Base-by-base conservation (phyloP, 768 basidiomycete species). In the Peribolospora baueri region DNA sequence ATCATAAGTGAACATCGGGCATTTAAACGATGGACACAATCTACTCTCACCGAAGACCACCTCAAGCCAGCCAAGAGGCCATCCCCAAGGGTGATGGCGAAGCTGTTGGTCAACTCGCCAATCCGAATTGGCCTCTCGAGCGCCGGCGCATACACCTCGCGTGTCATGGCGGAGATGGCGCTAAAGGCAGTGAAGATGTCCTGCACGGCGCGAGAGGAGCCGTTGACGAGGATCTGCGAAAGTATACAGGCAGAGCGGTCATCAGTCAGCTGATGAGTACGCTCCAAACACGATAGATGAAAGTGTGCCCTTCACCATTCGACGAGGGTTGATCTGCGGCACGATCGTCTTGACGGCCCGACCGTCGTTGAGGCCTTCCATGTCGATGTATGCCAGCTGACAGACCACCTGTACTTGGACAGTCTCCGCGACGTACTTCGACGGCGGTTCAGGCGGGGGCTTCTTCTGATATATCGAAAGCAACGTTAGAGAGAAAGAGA, bases 291-390 rank as follows among this genome's bases (percentile, higher is more conserved):
- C 72, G 48, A 25, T 1, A 25, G 25, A 25, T 1, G 25, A 25
- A 25, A 25, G 25, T 25, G 25, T 25, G 25, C 25, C 25, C 25
- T 25, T 25, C 54, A 88, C 91, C 78, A 97, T 79, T 72, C 88
- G 90, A 14, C 93, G 75, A 40, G 93, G 93, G 63, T 91, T 88
- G 58, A 98, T 79, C 70, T 93, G 85, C 3, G 91, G 85, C 4
- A 97, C 80, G 59, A 98, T 93, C 0, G 84, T 88, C 68, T 95
- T 95, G 57, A 93, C 80, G 0, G 93, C 88, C 57, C 91, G 83
- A 2, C 91, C 91, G 62, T 98, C 93, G 62, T 90, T 90, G 53
- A 91, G 70, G 40, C 93, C 93, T 63, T 97, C 93, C 76, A 97
- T 79, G 64, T 98, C 91, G 49, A 97, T 78, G 62, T 84, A 97